These are phyloP conservation scores for Phylloporus arenicola DNA, from an alignment of 768 basidiomycete species.

Conservation along the genomic window DNA sequence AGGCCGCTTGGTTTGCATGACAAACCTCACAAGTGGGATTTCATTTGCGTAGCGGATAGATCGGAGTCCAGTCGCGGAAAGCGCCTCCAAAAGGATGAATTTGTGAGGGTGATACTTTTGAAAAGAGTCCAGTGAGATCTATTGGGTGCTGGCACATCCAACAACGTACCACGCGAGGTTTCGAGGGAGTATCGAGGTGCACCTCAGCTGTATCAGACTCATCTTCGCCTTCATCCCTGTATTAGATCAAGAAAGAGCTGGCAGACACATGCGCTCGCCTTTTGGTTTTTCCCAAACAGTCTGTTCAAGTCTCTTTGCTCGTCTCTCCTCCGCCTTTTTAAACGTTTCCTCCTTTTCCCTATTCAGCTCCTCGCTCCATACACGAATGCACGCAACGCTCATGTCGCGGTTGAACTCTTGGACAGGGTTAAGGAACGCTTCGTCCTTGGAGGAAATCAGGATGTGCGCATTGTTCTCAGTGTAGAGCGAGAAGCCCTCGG, in stretches of 20 bases:
- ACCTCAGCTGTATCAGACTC: not conserved
- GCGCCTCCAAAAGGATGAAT: conserved; percentile 82
- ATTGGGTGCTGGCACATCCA: not conserved
- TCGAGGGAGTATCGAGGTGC: conserved; percentile 1
- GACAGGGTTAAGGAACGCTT: conserved; percentile 93
- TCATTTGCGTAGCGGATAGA: conserved; percentile 98
- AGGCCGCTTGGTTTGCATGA: not conserved
- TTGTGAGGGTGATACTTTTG: conserved; percentile 54
- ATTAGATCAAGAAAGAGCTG: conserved; percentile 1
- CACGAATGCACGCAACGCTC: conserved; percentile 83
- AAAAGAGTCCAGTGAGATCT: not conserved
- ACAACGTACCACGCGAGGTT: conserved; percentile 22
- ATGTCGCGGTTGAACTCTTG: conserved; percentile 98
- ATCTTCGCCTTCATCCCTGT: not conserved
- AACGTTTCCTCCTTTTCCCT: conserved; percentile 59
- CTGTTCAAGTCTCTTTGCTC: conserved; percentile 32
- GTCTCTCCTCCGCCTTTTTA: conserved; percentile 47
- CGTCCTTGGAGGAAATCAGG: conserved; percentile 61
- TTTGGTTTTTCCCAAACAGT: conserved; percentile 38
- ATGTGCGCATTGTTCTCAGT: conserved; percentile 80
- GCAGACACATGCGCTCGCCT: conserved; percentile 32
- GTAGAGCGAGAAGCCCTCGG: conserved; percentile 73
- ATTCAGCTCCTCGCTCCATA: conserved; percentile 77
- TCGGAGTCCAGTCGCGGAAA: conserved; percentile 93
- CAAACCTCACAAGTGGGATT: conserved; percentile 84